Evolutionary conservation across 805 yeast species (phyloP), one percentile per base, ranked within the genome.

Genomic region (Ogataea philodendri): DNA sequence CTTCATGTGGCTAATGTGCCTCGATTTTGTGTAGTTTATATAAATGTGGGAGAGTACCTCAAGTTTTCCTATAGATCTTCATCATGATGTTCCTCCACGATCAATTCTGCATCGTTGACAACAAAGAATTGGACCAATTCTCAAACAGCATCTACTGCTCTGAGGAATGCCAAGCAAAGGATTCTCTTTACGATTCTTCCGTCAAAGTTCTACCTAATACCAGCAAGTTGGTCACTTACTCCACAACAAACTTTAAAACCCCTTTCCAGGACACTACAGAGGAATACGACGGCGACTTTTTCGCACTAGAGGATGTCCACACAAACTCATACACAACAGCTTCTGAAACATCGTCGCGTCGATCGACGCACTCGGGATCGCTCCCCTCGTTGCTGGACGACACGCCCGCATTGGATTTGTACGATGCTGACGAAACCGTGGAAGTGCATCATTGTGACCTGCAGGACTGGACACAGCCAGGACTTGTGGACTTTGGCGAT

Each of bases 21-120:
- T 33, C 33, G 33, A 35, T 15, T 20, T 15, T n/a, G 9, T 9
- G 19, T 22, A 15, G 11, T 30, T 19, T 18, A 15, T 39, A 39
- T 39, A 39, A 29, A 32, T 32, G 32, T 30, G 21, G 16, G 35
- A 15, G 18, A 13, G 7, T 26, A 13, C 14, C 35, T 21, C 28
- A 33, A 28, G 19, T n/a, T 13, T 13, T 11, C 9, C 5, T 15
- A 7, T 19, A 17, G n/a, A 16, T 18, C 18, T 22, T 15, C n/a
- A n/a, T 27, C 26, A 16, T 36, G 37, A 28, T 50, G 24, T 50
- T 50, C 25, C 44, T 33, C 28, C 54, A 50, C 33, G 54, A 50
- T 31, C 44, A 46, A 9, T 46, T 44, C 24, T 50, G 54, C 49
- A 48, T 50, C 36, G 46, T 50, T 26, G 54, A 50, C 32, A 48